Evolutionary conservation across 1,139 yeast species (phyloP).

Genomic region (Suhomyces chickasaworum): DNA sequence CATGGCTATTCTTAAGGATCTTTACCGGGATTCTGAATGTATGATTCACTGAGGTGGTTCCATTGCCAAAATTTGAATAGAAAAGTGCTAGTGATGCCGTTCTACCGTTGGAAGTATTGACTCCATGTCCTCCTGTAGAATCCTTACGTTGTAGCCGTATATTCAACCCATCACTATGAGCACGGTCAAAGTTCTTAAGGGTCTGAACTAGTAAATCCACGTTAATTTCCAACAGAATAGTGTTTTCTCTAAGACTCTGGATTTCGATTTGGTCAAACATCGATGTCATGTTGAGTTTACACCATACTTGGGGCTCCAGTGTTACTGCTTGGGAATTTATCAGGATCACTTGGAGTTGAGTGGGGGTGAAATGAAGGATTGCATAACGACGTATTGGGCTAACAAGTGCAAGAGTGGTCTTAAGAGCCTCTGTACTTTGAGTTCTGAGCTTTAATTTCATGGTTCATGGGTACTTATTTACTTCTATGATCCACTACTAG

Average conservation of each 20-base stretch:
- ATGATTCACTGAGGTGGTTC: constrained; percentile 49
- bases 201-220: constrained; percentile 58
- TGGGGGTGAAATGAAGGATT: constrained; percentile 44
- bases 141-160: constrained; percentile 55
- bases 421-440: constrained; percentile 32
- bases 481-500: too few relatives aligned
- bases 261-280: constrained; percentile 54
- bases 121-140: constrained; percentile 31
- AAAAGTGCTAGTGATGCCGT: constrained; percentile 55
- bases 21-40: constrained; percentile 62
- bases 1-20: constrained; percentile 49
- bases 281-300: constrained; percentile 46
- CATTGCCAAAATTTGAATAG: constrained; percentile 41
- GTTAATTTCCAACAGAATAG: constrained; percentile 57
- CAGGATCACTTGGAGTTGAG: constrained; percentile 51
- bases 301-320: constrained; percentile 65
- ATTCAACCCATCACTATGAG: constrained; percentile 52
- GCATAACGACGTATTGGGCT: constrained; percentile 34
- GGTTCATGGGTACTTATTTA: too few relatives aligned
- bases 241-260: constrained; percentile 46
- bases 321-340: constrained; percentile 39
- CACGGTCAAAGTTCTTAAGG: constrained; percentile 52
- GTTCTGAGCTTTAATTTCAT: constrained; percentile 43
- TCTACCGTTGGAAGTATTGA: constrained; percentile 32
- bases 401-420: constrained; percentile 34